Evolutionary conservation across 2,329 filamentous ascomycete genomes (phyloP).

Genomic region (Hymenoscyphus fructigenus): DNA sequence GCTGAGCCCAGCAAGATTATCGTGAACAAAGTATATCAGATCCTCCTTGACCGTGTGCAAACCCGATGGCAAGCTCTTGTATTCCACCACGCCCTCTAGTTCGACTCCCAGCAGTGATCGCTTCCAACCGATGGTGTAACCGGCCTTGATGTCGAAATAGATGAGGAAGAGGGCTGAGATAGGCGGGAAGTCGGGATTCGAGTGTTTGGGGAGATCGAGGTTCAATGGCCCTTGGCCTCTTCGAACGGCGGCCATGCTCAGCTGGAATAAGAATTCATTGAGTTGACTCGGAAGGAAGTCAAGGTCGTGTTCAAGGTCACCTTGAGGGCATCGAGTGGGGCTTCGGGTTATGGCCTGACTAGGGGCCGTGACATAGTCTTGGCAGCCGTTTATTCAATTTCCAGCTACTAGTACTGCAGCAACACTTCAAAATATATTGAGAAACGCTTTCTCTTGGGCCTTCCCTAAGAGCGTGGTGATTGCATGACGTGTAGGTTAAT

Average conservation of each 20-base stretch:
- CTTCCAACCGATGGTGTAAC: constrained; percentile 91
- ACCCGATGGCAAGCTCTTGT: constrained; percentile 92
- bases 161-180: constrained; percentile 84
- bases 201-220: constrained; percentile 29
- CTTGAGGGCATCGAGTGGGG: not conserved
- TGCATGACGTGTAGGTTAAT: no score
- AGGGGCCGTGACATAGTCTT: not conserved
- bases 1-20: constrained; percentile 80
- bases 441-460: no score
- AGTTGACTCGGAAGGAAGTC: not conserved
- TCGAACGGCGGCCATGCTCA: constrained; percentile 33
- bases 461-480: no score
- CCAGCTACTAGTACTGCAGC: no score
- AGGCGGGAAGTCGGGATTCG: constrained; percentile 51
- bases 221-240: constrained; percentile 36
- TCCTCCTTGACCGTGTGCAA: constrained; percentile 86
- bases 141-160: constrained; percentile 88
- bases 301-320: not conserved
- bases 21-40: constrained; percentile 91
- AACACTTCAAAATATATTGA: no score
- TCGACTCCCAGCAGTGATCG: constrained; percentile 65
- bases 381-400: not conserved
- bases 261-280: constrained; percentile 3
- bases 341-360: not conserved
- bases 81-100: constrained; percentile 88